Evolutionary conservation across 305 asterid genomes (phyloP), one percentile per base, ranked within the genome.

Genomic region (Salvia sclarea): DNA sequence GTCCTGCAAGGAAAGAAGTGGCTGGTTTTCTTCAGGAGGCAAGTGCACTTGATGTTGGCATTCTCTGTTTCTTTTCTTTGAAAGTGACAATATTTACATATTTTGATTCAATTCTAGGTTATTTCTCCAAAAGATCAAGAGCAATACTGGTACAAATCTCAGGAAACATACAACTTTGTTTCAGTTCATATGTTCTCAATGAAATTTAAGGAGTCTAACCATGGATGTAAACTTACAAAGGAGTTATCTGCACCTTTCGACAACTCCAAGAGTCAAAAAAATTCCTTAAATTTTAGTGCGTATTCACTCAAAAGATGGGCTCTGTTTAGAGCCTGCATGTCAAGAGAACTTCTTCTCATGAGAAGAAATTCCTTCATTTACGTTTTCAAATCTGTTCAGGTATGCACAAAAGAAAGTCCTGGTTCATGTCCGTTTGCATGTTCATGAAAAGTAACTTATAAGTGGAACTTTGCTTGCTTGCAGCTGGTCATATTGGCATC

Each of bases 271-370:
- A 68, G 82, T 73, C 78, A 78, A 64, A 79, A 76, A 52, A 74
- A 67, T 38, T 88, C 91, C 30, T 73, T 88, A 35, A 74, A 72
- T 48, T 81, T 84, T 62, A 68, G 64, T n/a, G 52, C 24, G 12
- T 87, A 83, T 77, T 88, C 96, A 52, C 84, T 82, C 71, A 79
- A 92, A 9, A 88, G 80, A 71, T 88, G 93, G 96, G 69, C 78
- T 57, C 85, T 87, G 41, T 83, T 91, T 38, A 78, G 66, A 59
- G 79, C 96, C 17, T 91, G 96, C 70, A 82, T 91, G 79, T 85
- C 90, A 1, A 84, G 97, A 67, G 97, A 91, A 69, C 73, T 75
- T 61, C 93, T 91, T 81, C 93, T 85, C 67, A 81, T 88, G 85
- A 87, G 78, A 78, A 74, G 91, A 71, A 88, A 91, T 79, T 83